Evolutionary conservation across 352 stramenopile genomes (phyloP).

Genomic region (Globisporangium irregulare): DNA sequence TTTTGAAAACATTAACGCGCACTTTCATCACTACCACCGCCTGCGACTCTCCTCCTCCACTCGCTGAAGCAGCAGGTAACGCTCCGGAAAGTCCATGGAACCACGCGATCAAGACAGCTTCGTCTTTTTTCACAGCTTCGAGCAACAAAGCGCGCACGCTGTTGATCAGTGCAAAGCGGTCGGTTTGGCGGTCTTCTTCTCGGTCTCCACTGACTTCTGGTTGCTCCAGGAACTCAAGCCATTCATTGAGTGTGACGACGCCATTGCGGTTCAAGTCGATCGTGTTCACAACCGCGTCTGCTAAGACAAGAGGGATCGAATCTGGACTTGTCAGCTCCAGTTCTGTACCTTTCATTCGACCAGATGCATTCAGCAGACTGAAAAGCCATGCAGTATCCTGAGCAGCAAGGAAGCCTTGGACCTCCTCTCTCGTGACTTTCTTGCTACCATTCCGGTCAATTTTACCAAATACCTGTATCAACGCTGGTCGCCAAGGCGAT

Average conservation of each 20-base stretch:
- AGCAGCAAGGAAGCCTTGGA: constrained; percentile 38
- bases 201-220: neutral
- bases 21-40: constrained; percentile 46
- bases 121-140: constrained; percentile 11
- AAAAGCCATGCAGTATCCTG: constrained; percentile 16
- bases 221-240: constrained; percentile 33
- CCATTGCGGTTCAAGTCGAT: constrained; percentile 58
- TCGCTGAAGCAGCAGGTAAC: constrained; percentile 15
- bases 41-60: neutral
- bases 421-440: constrained; percentile 52
- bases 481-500: neutral
- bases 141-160: constrained; percentile 23
- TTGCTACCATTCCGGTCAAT: constrained; percentile 52
- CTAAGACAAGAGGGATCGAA: constrained; percentile 13
- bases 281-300: constrained; percentile 32
- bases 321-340: constrained; percentile 10
- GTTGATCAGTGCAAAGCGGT: constrained; percentile 23
- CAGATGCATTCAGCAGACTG: neutral
- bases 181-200: neutral
- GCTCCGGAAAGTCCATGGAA: constrained; percentile 43
- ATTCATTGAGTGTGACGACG: constrained; percentile 54
- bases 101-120: constrained; percentile 34
- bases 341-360: neutral
- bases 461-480: constrained; percentile 37
- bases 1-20: constrained; percentile 57